These are phyloP conservation scores for Wickerhamiella siamensis DNA, from an alignment of 805 yeast genomes.

Conservation along the genomic window DNA sequence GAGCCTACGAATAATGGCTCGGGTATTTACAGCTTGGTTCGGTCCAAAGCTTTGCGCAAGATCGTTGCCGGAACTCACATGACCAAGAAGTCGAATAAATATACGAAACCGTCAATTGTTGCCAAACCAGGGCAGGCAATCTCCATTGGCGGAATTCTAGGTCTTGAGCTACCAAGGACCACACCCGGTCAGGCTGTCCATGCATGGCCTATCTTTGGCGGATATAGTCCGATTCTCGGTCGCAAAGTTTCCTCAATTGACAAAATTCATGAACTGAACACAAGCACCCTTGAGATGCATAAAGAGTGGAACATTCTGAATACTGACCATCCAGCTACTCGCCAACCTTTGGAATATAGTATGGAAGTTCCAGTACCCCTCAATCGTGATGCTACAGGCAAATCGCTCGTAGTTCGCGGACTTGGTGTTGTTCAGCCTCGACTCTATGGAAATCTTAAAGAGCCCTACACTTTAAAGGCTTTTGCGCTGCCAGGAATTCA, in stretches of 20 bases:
- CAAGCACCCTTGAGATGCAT: conserved; percentile 11
- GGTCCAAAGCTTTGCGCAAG: conserved; percentile 14
- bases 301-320: conserved; percentile 17
- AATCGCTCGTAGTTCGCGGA: conserved; percentile 20
- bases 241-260: conserved; percentile 16
- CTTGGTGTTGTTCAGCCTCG: conserved; percentile 23
- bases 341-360: conserved; percentile 5
- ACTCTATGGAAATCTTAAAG: conserved; percentile 21
- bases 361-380: conserved; percentile 7
- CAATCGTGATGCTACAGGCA: conserved; percentile 10
- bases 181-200: conserved; percentile 15
- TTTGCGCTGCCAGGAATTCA: conserved; percentile 17
- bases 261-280: conserved; percentile 12
- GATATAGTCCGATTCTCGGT: conserved; percentile 12
- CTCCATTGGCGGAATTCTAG: conserved; percentile 25
- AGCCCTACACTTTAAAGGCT: conserved; percentile 15
- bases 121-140: conserved; percentile 23
- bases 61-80: conserved; percentile 15
- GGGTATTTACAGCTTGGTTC: conserved; percentile 12
- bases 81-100: conserved; percentile 16
- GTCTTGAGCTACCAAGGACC: conserved; percentile 17
- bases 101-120: conserved; percentile 14
- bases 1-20: conserved; percentile 19
- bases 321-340: conserved; percentile 6
- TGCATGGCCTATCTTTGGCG: conserved; percentile 22